Conservation (phyloP, 225 moss, liverwort and hornwort genomes). For the Sphagnum tenellum region DNA sequence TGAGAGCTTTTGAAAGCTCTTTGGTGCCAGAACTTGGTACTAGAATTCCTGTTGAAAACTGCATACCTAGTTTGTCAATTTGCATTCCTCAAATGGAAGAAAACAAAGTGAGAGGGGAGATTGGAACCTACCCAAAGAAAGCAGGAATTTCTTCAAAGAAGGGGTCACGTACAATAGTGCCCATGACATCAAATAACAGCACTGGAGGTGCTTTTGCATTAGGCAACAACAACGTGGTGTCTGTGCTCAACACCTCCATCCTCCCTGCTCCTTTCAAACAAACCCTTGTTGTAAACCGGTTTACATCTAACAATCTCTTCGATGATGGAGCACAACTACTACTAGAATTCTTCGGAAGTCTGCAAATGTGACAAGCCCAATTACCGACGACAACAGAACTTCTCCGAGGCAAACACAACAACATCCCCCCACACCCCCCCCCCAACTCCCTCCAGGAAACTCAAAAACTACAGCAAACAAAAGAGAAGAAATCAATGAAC, state of each 20-base stretch:
- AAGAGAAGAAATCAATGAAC: no score
- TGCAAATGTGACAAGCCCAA: no score
- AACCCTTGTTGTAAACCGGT: no score
- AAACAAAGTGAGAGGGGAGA: background rate
- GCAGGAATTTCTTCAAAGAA: slow-evolving; percentile 89
- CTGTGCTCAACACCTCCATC: background rate
- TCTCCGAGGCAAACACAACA: no score
- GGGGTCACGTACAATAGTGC: slow-evolving; percentile 83
- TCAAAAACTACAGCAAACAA: no score
- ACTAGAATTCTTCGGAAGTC: no score
- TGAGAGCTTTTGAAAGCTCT: no score
- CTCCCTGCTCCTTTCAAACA: slow-evolving; percentile 1
- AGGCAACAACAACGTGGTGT: background rate
- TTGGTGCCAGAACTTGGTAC: background rate
- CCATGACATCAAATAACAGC: slow-evolving; percentile 93
- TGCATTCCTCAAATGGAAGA: background rate
- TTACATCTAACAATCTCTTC: no score
- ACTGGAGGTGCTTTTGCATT: slow-evolving; percentile 22
- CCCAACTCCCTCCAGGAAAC: no score
- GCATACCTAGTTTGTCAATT: background rate
- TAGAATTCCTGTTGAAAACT: background rate
- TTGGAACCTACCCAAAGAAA: slow-evolving; percentile 56
- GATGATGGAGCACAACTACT: no score
- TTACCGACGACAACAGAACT: no score
- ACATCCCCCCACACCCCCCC: no score